Evolutionary conservation across 202 grass and related monocot species (phyloP).

Genomic region (Musa balbisiana): DNA sequence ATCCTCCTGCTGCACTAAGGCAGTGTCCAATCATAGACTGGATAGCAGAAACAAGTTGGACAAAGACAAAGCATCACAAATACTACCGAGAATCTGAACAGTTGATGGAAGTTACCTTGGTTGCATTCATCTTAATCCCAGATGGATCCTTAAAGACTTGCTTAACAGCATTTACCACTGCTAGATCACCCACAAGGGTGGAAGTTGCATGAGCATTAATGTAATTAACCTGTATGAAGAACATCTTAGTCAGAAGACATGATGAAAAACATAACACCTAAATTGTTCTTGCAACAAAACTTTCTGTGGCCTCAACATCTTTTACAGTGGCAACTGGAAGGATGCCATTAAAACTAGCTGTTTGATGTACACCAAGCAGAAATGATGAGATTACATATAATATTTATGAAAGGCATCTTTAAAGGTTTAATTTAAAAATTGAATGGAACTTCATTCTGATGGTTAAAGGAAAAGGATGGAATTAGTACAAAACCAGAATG

Average conservation of each 20-base stretch:
- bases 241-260: background rate
- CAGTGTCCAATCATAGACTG: constrained; percentile 99
- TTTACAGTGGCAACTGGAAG: too few relatives aligned
- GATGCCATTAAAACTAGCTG: too few relatives aligned
- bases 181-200: constrained; percentile 84
- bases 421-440: too few relatives aligned
- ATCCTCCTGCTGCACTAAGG: constrained; percentile 77
- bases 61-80: background rate
- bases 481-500: too few relatives aligned
- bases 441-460: too few relatives aligned
- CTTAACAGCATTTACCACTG: constrained; percentile 83
- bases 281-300: too few relatives aligned
- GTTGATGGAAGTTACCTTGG: constrained; percentile 45
- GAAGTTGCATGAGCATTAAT: constrained; percentile 98
- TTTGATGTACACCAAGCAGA: too few relatives aligned
- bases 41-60: constrained; percentile 24
- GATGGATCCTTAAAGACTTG: constrained; percentile 75
- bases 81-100: background rate
- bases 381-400: too few relatives aligned
- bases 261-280: too few relatives aligned
- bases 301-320: too few relatives aligned
- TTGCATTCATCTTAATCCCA: constrained; percentile 89
- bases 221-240: constrained; percentile 70
- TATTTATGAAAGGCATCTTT: too few relatives aligned
- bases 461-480: too few relatives aligned